A percentile compares a stretch with the other conserved stretches of the same genome.
These are phyloP conservation scores for Pseudohyphozyma bogoriensis DNA, from an alignment of 768 basidiomycete species.

Conservation along the genomic window DNA sequence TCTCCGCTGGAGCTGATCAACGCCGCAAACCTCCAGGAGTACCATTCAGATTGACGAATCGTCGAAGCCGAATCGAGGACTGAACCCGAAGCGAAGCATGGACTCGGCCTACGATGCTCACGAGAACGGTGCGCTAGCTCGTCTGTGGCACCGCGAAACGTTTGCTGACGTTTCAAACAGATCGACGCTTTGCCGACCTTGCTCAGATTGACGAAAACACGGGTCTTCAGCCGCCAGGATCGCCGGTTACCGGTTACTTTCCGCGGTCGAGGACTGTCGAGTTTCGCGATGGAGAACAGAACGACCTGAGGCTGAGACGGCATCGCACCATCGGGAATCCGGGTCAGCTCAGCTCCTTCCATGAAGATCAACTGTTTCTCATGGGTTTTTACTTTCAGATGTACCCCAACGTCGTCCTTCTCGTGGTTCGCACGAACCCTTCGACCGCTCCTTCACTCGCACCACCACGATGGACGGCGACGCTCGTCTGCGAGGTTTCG, in stretches of 20 bases:
- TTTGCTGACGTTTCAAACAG: no score
- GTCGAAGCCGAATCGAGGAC: not conserved
- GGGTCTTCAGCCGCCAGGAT: not conserved
- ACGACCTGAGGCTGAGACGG: conserved; percentile 11
- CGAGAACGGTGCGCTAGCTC: not conserved
- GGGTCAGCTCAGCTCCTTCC: conserved; percentile 6
- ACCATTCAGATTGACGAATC: conserved; percentile 25
- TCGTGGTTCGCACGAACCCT: no score
- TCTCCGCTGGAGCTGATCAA: no score
- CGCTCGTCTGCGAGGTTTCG: conserved; percentile 27
- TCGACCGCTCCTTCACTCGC: conserved; percentile 17
- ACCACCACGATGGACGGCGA: not conserved
- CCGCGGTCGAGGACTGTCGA: conserved; percentile 26
- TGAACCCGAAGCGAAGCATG: conserved; percentile 2
- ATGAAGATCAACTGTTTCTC: not conserved
- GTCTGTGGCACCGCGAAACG: no score
- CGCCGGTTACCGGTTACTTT: not conserved
- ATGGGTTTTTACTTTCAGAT: no score
- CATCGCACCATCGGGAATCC: conserved; percentile 8
- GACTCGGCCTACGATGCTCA: not conserved
- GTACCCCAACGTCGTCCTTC: no score
- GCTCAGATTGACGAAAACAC: not conserved
- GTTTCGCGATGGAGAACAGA: conserved; percentile 17
- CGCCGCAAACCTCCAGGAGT: no score
- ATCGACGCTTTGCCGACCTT: not conserved